Percentiles rank a stretch among this genome's conserved stretches.
Evolutionary conservation across 352 stramenopile genomes (phyloP).

Genomic region (Globisporangium radiosum): DNA sequence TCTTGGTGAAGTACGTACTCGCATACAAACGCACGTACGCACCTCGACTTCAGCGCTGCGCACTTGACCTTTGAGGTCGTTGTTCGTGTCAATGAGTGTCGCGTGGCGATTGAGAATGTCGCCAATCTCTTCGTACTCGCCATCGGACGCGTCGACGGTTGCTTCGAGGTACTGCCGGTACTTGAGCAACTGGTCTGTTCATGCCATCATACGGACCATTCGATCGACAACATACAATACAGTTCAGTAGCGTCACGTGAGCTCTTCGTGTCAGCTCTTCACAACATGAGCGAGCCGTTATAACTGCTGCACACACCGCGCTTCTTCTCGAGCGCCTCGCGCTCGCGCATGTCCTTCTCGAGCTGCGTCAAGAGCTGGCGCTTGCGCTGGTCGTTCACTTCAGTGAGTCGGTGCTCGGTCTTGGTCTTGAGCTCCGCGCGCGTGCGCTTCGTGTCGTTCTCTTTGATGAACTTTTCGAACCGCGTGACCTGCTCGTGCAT

Average conservation of each 20-base stretch:
- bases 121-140: constrained; percentile 80
- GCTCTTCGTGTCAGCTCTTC: no score
- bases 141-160: constrained; percentile 74
- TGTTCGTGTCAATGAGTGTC: constrained; percentile 86
- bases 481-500: constrained; percentile 89
- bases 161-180: constrained; percentile 83
- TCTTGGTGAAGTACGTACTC: not conserved
- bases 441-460: constrained; percentile 89
- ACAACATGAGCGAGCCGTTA: not conserved
- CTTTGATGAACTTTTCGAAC: constrained; percentile 93
- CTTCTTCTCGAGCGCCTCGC: constrained; percentile 68
- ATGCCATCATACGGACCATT: not conserved
- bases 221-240: not conserved
- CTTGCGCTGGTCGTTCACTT: constrained; percentile 77
- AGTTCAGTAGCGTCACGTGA: not conserved
- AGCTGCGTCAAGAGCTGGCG: constrained; percentile 63
- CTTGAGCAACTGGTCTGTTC: constrained; percentile 59
- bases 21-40: not conserved
- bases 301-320: constrained; percentile 19
- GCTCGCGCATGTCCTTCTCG: constrained; percentile 63
- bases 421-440: constrained; percentile 87
- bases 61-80: constrained; percentile 76
- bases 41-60: constrained; percentile 57
- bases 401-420: constrained; percentile 62
- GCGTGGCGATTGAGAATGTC: constrained; percentile 82